Evolutionary conservation across 257 asterid species (phyloP), one percentile per base, ranked within the genome.

Genomic region (Hygrophila difformis): DNA sequence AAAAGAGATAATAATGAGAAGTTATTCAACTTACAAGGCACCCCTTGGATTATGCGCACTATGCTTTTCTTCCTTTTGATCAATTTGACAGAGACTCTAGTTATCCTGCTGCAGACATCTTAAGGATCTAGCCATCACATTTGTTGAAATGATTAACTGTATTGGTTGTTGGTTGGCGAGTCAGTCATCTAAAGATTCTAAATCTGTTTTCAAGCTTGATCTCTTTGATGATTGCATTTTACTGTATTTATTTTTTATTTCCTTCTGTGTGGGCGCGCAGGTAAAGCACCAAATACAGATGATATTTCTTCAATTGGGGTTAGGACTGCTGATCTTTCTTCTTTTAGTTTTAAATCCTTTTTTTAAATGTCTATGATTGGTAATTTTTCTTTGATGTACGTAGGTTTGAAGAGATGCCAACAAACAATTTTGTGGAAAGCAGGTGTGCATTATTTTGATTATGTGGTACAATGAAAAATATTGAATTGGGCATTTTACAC

Each of bases 391-490:
- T 66, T 64, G 21, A 23, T 49, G 24, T 36, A 6, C 74, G 66
- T 77, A 89, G 97, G 50, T 91, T 91, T 56, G 99, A 91, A 71
- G 99, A 91, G 77, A 91, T 91, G 99, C 89, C 93, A 3, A 91
- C 99, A 37, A 78, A 86, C 67, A 86, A 91, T 58, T 91, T 39
- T 68, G 96, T 82, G 34, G 99, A 91, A 50, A 91, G 96, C 95
- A 86, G 97, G 97, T 89, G 51, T 11, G 5, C 14, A 6, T 1
- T n/a, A n/a, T 51, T 29, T 48, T 28, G 21, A 34, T 60, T 36
- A 31, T 16, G 36, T 50, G 47, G 31, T 49, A 21, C 6, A 12
- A 16, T 18, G 33, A 24, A 34, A 31, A 38, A 47, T n/a, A n/a
- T n/a, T n/a, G n/a, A n/a, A n/a, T n/a, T n/a, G n/a, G n/a, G n/a